Evolutionary conservation across 2,329 filamentous ascomycete genomes (phyloP).

Genomic region (Fonsecaea monophora): DNA sequence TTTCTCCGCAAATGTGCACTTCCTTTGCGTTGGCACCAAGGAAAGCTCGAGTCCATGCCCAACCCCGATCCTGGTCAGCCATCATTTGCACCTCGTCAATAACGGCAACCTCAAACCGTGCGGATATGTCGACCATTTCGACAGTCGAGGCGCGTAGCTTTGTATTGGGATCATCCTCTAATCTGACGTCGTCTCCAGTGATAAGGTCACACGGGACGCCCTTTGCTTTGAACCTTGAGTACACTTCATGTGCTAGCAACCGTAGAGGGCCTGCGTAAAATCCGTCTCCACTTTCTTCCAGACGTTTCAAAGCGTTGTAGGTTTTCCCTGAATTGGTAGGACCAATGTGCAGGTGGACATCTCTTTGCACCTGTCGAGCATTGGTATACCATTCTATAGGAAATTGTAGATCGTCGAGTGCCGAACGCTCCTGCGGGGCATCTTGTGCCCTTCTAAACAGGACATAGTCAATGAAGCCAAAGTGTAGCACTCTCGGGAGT

Average conservation of each 20-base stretch:
- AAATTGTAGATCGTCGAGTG: constrained; percentile 64
- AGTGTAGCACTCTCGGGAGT: constrained; percentile 33
- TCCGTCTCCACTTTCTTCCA: constrained; percentile 77
- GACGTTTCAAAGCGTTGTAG: constrained; percentile 84
- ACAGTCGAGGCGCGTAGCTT: constrained; percentile 84
- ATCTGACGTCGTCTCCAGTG: constrained; percentile 86
- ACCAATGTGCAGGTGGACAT: constrained; percentile 89
- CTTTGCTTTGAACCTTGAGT: constrained; percentile 79
- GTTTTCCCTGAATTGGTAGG: constrained; percentile 99
- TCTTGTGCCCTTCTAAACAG: constrained; percentile 24
- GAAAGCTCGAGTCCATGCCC: constrained; percentile 92
- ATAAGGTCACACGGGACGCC: constrained; percentile 78
- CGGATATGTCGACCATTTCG: constrained; percentile 76
- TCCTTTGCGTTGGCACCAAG: constrained; percentile 87
- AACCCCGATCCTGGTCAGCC: constrained; percentile 76
- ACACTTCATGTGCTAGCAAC: constrained; percentile 92
- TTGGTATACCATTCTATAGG: constrained; percentile 92
- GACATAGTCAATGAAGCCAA: constrained; percentile 38
- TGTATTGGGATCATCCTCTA: constrained; percentile 62
- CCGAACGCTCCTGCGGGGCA: constrained; percentile 8
- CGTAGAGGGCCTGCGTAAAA: constrained; percentile 91
- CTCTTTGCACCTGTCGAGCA: constrained; percentile 79
- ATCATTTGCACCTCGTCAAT: constrained; percentile 99
- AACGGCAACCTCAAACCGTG: constrained; percentile 81
- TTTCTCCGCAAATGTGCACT: constrained; percentile 91